phyloP scores from a whole-genome alignment of 2,329 filamentous ascomycete species.

The Teratosphaeria gauchensis region DNA sequence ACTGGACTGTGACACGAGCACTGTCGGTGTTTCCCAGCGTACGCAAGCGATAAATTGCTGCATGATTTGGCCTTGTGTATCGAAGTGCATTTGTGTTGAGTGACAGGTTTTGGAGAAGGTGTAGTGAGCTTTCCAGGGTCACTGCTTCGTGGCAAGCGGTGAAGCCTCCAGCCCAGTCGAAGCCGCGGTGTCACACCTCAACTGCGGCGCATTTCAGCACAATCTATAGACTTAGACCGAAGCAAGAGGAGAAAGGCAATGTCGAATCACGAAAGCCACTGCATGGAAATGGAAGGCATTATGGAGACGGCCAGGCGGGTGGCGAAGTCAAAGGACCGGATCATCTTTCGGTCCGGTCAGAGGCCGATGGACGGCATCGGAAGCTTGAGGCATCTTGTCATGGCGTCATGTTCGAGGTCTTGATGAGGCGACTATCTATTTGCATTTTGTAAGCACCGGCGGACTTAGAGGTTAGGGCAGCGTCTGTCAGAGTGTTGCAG shows the following conservation, averaged over 20 bases:
- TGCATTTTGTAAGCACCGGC: neutral
- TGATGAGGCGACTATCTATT: neutral
- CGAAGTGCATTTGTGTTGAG: neutral
- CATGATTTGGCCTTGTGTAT: neutral
- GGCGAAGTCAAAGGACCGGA: neutral
- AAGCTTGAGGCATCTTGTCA: neutral
- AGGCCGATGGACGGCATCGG: neutral
- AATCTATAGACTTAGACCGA: too few relatives aligned
- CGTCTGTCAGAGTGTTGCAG: neutral
- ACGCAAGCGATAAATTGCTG: neutral
- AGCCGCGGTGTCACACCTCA: neutral
- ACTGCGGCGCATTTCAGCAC: too few relatives aligned
- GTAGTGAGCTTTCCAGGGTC: neutral
- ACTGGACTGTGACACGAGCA: neutral
- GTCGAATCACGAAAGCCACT: too few relatives aligned
- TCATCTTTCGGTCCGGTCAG: neutral
- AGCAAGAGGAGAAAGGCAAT: too few relatives aligned
- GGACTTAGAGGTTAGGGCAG: neutral
- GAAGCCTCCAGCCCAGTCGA: neutral
- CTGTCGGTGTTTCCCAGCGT: neutral
- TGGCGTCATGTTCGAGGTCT: neutral
- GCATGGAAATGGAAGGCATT: neutral
- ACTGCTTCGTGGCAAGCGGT: neutral
- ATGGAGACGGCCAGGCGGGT: neutral
- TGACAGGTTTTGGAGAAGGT: neutral